A percentile compares a stretch with the other conserved stretches of the same genome.
These are phyloP conservation scores for Neofusicoccum laricinum DNA, from an alignment of 2,329 filamentous ascomycete species.

Conservation along the genomic window DNA sequence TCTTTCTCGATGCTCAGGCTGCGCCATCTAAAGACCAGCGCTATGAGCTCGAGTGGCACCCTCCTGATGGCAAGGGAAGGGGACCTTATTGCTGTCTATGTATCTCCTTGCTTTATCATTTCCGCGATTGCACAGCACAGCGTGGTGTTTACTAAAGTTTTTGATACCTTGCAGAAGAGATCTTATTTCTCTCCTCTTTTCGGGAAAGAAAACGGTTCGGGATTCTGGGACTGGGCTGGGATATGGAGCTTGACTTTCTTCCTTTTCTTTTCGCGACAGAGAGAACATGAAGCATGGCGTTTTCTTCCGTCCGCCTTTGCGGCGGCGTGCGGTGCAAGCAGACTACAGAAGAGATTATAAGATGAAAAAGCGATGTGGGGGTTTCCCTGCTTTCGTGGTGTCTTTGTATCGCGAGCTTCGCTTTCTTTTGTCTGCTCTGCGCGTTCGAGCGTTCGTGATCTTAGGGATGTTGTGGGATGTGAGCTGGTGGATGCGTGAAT, in stretches of 20 bases:
- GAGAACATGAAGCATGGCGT: neutral
- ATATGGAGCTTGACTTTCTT: neutral
- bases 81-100: neutral
- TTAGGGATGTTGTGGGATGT: too few species aligned
- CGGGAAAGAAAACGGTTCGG: neutral
- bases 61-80: neutral
- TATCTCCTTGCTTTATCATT: neutral
- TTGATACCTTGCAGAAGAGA: conserved; percentile 4
- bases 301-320: neutral
- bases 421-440: too few species aligned
- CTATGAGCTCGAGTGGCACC: neutral
- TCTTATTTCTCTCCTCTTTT: neutral
- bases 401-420: too few species aligned
- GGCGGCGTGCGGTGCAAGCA: neutral
- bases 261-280: neutral
- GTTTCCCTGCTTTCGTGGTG: neutral
- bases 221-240: neutral
- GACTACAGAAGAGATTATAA: neutral
- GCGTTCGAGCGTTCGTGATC: too few species aligned
- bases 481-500: too few species aligned
- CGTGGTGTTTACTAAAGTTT: neutral
- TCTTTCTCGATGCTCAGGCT: neutral
- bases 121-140: conserved; percentile 8
- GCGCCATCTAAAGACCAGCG: neutral
- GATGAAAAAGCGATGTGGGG: neutral